These are phyloP conservation scores for Candida chilensis DNA, from an alignment of 805 yeast species.

Conservation along the genomic window DNA sequence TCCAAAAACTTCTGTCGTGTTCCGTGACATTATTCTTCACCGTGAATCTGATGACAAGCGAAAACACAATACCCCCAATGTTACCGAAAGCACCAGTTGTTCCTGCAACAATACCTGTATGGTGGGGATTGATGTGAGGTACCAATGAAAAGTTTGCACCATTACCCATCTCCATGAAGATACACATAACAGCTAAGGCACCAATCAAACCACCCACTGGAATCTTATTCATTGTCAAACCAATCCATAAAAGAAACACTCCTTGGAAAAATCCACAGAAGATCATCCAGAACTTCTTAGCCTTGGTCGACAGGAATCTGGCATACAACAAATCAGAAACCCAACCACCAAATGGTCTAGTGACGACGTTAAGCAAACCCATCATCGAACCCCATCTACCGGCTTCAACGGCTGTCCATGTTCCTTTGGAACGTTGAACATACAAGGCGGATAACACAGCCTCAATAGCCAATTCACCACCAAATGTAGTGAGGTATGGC, in stretches of 20 bases:
- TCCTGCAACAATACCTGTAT: constrained; percentile 25
- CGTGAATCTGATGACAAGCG: constrained; percentile 21
- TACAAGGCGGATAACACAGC: constrained; percentile 13
- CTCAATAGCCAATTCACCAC: constrained; percentile 18
- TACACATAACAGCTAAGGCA: constrained; percentile 15
- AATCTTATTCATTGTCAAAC: constrained; percentile 13
- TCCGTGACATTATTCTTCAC: constrained; percentile 8
- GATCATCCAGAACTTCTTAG: constrained; percentile 20
- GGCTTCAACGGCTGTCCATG: constrained; percentile 11
- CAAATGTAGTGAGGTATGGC: constrained; percentile 15
- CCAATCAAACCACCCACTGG: constrained; percentile 16
- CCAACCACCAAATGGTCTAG: constrained; percentile 17
- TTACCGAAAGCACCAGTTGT: constrained; percentile 24
- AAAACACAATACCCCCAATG: constrained; percentile 22
- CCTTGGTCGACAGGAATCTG: constrained; percentile 14
- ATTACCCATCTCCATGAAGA: constrained; percentile 26
- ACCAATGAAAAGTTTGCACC: constrained; percentile 25
- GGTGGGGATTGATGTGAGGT: constrained; percentile 20
- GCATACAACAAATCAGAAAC: constrained; percentile 16
- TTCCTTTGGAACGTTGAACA: constrained; percentile 6
- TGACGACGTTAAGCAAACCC: constrained; percentile 16
- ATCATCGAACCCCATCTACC: constrained; percentile 21
- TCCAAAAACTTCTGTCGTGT: constrained; percentile 18
- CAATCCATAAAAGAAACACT: constrained; percentile 22
- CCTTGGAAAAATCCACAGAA: constrained; percentile 18